Conservation (phyloP, 345 rosid species). For the Eucalyptus sp. region DNA sequence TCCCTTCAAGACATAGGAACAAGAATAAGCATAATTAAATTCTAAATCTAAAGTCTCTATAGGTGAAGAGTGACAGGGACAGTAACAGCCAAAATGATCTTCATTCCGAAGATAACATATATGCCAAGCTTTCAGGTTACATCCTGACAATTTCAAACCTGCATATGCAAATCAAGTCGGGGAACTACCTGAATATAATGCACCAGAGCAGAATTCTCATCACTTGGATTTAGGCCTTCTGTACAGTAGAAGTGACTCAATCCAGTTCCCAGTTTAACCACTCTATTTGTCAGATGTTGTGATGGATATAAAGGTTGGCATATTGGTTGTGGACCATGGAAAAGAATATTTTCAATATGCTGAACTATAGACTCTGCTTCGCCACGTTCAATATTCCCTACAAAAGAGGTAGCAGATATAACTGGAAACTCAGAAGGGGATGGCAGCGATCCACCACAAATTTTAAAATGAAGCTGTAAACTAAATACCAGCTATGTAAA, state of each 20-base stretch:
- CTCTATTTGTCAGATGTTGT: conserved; percentile 66
- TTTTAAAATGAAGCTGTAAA: neutral
- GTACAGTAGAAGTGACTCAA: conserved; percentile 38
- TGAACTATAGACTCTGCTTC: conserved; percentile 66
- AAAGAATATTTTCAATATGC: conserved; percentile 51
- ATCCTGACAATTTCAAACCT: neutral
- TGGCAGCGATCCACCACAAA: neutral
- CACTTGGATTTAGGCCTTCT: conserved; percentile 63
- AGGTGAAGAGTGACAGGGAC: neutral
- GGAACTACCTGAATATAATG: conserved; percentile 79
- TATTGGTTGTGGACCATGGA: conserved; percentile 39
- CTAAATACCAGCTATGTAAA: conserved; percentile 61
- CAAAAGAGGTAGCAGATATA: neutral
- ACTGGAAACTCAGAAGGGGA: neutral
- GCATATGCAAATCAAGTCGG: neutral
- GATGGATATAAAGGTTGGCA: conserved; percentile 72
- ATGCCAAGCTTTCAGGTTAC: neutral
- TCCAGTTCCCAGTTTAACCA: conserved; percentile 59
- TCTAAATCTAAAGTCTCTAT: neutral
- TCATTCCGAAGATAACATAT: neutral
- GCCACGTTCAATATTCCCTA: conserved; percentile 63
- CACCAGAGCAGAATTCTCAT: conserved; percentile 73
- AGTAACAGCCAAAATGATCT: neutral
- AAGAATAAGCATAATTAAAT: neutral
- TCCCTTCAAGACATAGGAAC: neutral